These are phyloP conservation scores for Phytopythium vexans DNA, from an alignment of 352 stramenopile species.

Conservation along the genomic window DNA sequence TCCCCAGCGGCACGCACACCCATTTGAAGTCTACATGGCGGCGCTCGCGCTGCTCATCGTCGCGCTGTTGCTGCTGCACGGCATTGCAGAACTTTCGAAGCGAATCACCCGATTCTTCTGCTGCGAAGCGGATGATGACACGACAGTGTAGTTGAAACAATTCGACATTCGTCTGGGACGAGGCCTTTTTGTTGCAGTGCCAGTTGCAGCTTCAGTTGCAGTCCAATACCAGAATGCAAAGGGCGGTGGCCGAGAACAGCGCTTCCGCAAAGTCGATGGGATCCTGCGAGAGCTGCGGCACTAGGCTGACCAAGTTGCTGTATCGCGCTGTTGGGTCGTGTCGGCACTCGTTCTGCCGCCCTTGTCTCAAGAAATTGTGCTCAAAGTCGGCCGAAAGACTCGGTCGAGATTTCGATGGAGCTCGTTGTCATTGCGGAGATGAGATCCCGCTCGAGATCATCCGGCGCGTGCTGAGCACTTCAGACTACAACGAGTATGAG, in stretches of 20 bases:
- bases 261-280: no score
- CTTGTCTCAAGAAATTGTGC: background rate
- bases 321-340: background rate
- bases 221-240: background rate
- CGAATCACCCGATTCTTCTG: conserved; percentile 55
- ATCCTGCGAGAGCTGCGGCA: background rate
- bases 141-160: conserved; percentile 3
- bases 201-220: background rate
- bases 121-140: conserved; percentile 22
- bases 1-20: conserved; percentile 14
- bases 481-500: conserved; percentile 18
- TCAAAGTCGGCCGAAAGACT: background rate
- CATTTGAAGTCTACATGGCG: conserved; percentile 27
- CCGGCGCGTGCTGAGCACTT: conserved; percentile 11
- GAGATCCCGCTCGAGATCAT: conserved; percentile 25
- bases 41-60: conserved; percentile 25
- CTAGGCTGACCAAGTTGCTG: background rate
- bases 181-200: background rate
- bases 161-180: conserved; percentile 1
- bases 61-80: conserved; percentile 36
- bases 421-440: conserved; percentile 13
- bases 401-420: background rate
- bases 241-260: background rate
- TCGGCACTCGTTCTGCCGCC: background rate
- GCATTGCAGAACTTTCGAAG: conserved; percentile 34